Evolutionary conservation across 1,139 yeast species (phyloP).

Genomic region (Barnettozyma hawaiiensis): DNA sequence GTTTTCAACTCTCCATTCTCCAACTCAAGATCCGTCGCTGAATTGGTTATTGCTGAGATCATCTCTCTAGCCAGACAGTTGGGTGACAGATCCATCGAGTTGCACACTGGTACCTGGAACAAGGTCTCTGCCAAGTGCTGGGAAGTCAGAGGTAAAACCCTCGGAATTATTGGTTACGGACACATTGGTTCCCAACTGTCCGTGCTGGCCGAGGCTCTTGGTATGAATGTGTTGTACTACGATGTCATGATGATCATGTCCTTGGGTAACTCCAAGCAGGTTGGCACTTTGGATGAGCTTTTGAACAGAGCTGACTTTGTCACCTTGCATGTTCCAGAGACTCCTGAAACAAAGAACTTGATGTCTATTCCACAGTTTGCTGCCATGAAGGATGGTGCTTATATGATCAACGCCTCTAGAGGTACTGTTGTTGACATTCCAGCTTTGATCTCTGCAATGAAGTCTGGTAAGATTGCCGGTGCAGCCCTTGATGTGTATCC

Average conservation of each 20-base stretch:
- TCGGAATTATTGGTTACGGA: slow-evolving; percentile 96
- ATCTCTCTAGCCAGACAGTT: slow-evolving; percentile 92
- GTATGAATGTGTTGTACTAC: slow-evolving; percentile 93
- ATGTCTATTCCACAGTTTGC: slow-evolving; percentile 88
- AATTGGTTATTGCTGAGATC: slow-evolving; percentile 92
- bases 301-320: slow-evolving; percentile 81
- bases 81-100: slow-evolving; percentile 93
- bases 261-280: slow-evolving; percentile 95
- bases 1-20: slow-evolving; percentile 99
- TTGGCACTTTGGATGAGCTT: slow-evolving; percentile 75
- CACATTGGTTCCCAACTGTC: slow-evolving; percentile 97
- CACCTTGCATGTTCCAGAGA: slow-evolving; percentile 91
- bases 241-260: slow-evolving; percentile 93
- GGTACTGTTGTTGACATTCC: slow-evolving; percentile 97
- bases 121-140: slow-evolving; percentile 93
- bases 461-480: slow-evolving; percentile 93
- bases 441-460: slow-evolving; percentile 86
- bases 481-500: slow-evolving; percentile 97
- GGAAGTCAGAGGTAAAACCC: slow-evolving; percentile 98
- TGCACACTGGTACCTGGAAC: slow-evolving; percentile 98
- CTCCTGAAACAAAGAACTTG: slow-evolving; percentile 86
- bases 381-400: slow-evolving; percentile 95
- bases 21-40: slow-evolving; percentile 98
- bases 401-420: slow-evolving; percentile 92
- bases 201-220: slow-evolving; percentile 95